Evolutionary conservation across 768 basidiomycete genomes (phyloP).

Genomic region (Panellus pusillus): DNA sequence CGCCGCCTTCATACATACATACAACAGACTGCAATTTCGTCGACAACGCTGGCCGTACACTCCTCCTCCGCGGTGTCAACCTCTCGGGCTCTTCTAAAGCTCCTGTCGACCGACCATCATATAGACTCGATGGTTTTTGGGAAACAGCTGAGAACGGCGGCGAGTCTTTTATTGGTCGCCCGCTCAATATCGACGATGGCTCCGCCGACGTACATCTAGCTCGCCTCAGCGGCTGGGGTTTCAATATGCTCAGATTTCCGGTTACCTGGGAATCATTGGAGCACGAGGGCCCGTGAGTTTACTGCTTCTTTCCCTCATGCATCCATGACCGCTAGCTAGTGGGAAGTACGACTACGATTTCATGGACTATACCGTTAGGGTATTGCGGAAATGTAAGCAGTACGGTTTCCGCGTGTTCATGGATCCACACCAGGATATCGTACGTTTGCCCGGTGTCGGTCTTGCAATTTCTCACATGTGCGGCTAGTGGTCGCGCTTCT

Average conservation of each 20-base stretch:
- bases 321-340: slow-evolving; percentile 39
- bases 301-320: background rate
- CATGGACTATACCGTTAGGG: slow-evolving; percentile 87
- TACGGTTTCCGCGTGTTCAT: slow-evolving; percentile 91
- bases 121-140: slow-evolving; percentile 78
- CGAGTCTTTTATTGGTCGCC: slow-evolving; percentile 71
- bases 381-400: slow-evolving; percentile 88
- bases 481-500: slow-evolving; percentile 88
- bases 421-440: slow-evolving; percentile 95
- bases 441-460: slow-evolving; percentile 42
- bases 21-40: slow-evolving; percentile 70
- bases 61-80: slow-evolving; percentile 93
- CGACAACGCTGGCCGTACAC: slow-evolving; percentile 69
- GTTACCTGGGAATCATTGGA: slow-evolving; percentile 97
- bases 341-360: slow-evolving; percentile 88
- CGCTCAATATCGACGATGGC: slow-evolving; percentile 82
- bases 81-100: slow-evolving; percentile 88
- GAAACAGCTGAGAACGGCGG: slow-evolving; percentile 69
- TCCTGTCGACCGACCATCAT: slow-evolving; percentile 68
- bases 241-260: slow-evolving; percentile 80
- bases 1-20: slow-evolving; percentile 55
- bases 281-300: slow-evolving; percentile 90
- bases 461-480: background rate
- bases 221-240: slow-evolving; percentile 91
- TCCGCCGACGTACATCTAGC: slow-evolving; percentile 83